A percentile compares a stretch with the other conserved stretches of the same genome.
These are phyloP conservation scores for Coemansia sp. DNA, from an alignment of 192 early-diverging fungal genomes.

Conservation along the genomic window DNA sequence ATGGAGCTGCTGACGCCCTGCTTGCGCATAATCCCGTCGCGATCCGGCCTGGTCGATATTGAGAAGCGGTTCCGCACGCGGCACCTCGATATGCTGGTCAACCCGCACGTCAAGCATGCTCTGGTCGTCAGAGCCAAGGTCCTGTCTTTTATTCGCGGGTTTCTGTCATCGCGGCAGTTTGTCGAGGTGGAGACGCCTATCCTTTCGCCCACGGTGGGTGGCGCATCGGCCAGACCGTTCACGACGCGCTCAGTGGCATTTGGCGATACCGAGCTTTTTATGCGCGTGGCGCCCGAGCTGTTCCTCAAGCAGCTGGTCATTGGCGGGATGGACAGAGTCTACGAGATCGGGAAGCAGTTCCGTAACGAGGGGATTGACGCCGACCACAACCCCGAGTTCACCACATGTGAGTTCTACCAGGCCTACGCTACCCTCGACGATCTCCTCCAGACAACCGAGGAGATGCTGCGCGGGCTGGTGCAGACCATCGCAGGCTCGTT, in stretches of 20 bases:
- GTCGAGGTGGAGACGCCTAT: conserved; percentile 86
- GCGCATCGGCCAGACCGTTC: conserved; percentile 82
- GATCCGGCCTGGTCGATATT: conserved; percentile 60
- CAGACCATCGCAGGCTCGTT: conserved; percentile 21
- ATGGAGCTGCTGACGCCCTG: conserved; percentile 68
- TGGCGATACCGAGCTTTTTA: conserved; percentile 62
- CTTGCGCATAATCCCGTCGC: conserved; percentile 64
- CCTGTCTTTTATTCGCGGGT: conserved; percentile 63
- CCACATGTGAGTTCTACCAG: conserved; percentile 87
- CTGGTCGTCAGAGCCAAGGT: conserved; percentile 62
- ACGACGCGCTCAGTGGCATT: conserved; percentile 65
- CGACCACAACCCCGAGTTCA: conserved; percentile 89
- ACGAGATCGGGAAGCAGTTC: conserved; percentile 89
- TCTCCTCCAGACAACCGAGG: conserved; percentile 69
- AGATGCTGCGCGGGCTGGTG: conserved; percentile 58
- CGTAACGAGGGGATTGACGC: conserved; percentile 89
- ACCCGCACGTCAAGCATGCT: conserved; percentile 51
- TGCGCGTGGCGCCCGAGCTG: conserved; percentile 84
- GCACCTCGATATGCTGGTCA: conserved; percentile 74
- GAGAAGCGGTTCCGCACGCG: conserved; percentile 71
- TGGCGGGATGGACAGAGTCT: conserved; percentile 81
- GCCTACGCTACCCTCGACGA: conserved; percentile 71
- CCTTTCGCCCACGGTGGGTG: conserved; percentile 68
- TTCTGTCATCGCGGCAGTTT: conserved; percentile 65
- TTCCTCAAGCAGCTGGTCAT: conserved; percentile 87